Evolutionary conservation across 148 eudicot species (phyloP), one percentile per base, ranked within the genome.

Genomic region (Fallopia convolvulus): DNA sequence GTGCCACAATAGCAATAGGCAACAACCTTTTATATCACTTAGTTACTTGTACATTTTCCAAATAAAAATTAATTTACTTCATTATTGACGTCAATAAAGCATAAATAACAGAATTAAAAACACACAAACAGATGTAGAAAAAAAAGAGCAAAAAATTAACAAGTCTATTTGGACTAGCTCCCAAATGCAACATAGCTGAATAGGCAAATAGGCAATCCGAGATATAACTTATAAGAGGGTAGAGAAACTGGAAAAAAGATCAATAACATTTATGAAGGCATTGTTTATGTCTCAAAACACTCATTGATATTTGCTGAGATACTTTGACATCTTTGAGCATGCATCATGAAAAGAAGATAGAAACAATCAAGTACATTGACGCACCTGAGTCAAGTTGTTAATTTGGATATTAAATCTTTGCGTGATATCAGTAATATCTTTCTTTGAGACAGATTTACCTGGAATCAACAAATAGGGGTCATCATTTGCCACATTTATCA

Each of bases 401-500:
- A 94, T 93, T 88, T 94, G 99, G 83, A 94, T 92, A 82, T 94
- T 94, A 88, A 94, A 94, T 40, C 84, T 83, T 80, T 85, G 89
- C 81, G 88, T 88, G 42, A 88, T 83, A 56, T 88, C 92, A 72
- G 76, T 53, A 36, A 94, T 80, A 50, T 89, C 91, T 83, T 88
- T 92, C 79, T 89, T 94, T 3, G 92, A 78, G 21, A 86, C 89
- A 36, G 53, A 75, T 76, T 83, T 89, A 42, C 97, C 98, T 94
- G 87, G 44, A 87, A 77, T 71, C 56, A 83, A 70, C 42, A 83
- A 12, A 84, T 68, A 68, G 1, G 11, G 44, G 46, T 39, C 20
- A 65, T 12, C 17, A 65, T 30, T 65, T 21, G 66, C 13, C 39
- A 30, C 39, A 63, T 8, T 21, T 63, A 63, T 32, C 30, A 63